These are phyloP conservation scores for Solanum appendiculatum DNA, from an alignment of 257 asterid genomes.

Conservation along the genomic window DNA sequence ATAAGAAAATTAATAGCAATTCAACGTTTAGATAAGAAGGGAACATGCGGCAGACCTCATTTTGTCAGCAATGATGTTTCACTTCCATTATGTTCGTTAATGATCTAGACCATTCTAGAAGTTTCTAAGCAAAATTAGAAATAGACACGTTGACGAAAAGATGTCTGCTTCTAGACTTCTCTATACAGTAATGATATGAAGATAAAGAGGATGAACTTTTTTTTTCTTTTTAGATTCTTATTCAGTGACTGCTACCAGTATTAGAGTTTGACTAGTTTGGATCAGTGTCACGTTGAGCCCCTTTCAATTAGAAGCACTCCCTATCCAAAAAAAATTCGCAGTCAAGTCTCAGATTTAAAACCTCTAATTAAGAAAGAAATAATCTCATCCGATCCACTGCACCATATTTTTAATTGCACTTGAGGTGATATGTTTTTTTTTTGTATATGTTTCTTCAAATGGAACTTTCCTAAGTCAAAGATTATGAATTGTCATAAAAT, in stretches of 20 bases:
- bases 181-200: neutral
- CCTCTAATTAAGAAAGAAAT: too few species aligned
- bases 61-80: neutral
- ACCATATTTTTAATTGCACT: neutral
- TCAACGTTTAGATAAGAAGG: neutral
- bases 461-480: neutral
- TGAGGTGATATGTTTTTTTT: too few species aligned
- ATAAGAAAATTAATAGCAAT: neutral
- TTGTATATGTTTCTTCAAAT: neutral
- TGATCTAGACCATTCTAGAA: neutral
- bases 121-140: neutral
- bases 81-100: neutral
- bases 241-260: fast-evolving
- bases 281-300: too few species aligned
- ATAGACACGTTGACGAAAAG: too few species aligned
- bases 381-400: too few species aligned
- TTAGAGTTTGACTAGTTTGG: neutral
- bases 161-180: too few species aligned
- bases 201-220: neutral
- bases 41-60: neutral
- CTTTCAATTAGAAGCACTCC: too few species aligned
- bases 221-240: too few species aligned
- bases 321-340: too few species aligned
- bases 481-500: neutral
- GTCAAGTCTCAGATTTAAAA: too few species aligned